These are phyloP conservation scores for Ceratocystiopsis sp. DNA, from an alignment of 2,329 filamentous ascomycete species.

Conservation along the genomic window DNA sequence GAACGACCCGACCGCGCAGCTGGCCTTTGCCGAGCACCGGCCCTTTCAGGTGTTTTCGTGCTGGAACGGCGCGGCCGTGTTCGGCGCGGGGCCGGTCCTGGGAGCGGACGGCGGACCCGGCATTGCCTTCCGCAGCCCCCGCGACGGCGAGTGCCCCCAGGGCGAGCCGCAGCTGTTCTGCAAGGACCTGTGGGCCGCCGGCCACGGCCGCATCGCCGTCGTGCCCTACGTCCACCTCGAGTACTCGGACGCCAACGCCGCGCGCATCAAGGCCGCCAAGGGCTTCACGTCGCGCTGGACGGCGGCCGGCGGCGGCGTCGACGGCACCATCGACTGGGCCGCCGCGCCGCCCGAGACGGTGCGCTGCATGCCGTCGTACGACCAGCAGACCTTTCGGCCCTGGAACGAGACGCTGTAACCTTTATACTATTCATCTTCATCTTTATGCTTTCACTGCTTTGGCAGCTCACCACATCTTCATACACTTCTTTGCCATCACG, in stretches of 20 bases:
- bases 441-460: too few species aligned
- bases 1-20: constrained; percentile 23
- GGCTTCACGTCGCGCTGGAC: constrained; percentile 27
- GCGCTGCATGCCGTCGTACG: constrained; percentile 28
- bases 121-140: constrained; percentile 26
- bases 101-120: too few species aligned
- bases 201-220: constrained; percentile 35
- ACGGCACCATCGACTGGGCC: constrained; percentile 23
- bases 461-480: too few species aligned
- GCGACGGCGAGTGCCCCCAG: constrained; percentile 29
- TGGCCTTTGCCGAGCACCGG: constrained; percentile 17
- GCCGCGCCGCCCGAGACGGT: constrained; percentile 25
- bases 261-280: constrained; percentile 29
- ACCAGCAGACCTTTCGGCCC: constrained; percentile 22
- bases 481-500: too few species aligned
- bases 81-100: constrained; percentile 30
- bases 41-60: constrained; percentile 41
- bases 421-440: too few species aligned
- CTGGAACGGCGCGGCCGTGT: constrained; percentile 39
- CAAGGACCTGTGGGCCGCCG: constrained; percentile 36
- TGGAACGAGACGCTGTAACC: constrained; percentile 22
- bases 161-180: constrained; percentile 39
- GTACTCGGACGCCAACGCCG: constrained; percentile 29
- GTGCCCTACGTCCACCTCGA: constrained; percentile 38
- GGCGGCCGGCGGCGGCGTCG: constrained; percentile 13